Evolutionary conservation across 768 basidiomycete genomes (phyloP), one percentile per base, ranked within the genome.

Genomic region (Rhizopogon vulgaris): DNA sequence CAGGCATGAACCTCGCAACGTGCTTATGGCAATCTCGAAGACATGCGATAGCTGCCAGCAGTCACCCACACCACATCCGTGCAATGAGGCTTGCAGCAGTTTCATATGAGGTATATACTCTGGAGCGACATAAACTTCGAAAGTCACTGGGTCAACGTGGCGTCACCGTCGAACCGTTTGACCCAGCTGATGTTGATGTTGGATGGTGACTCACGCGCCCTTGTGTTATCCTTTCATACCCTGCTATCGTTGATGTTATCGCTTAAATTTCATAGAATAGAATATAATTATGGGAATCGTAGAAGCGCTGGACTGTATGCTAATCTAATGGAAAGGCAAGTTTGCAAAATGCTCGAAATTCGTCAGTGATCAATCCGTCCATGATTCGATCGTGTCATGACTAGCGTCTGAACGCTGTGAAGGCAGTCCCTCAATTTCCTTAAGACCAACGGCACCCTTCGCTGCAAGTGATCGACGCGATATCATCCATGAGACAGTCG

Each of bases 11-110:
- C 67, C 80, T 96, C 49, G 93, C 94, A 7, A 96, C 94, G 15
- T 97, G 94, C 71, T 86, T 98, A 38, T 98, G 95, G 94, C 85
- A 88, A 69, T 90, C 87, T 38, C 83, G 94, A 6, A 78, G 78
- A 58, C 87, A 93, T 55, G 95, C 94, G 4, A 70, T 84, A 25
- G 83, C 82, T 3, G 94, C 94, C 0, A 91, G 83, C 58, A 79
- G 82, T 0, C 78, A 84, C 6, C 91, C 90, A 12, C 77, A 86
- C 52, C 95, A 97, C 61, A 77, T 86, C 51, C 76, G 76, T 37
- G 95, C 94, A 2, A 91, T 91, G 84, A 79, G 74, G 54, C 79
- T 95, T 4, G 87, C 95, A 0, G 80, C 78, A 8, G 68, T 69
- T 3, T 84, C 87, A 2, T 96, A 93, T 65, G 87, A 93, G 58